phyloP scores from a whole-genome alignment of 805 yeast genomes.

The Zygosaccharomyces kombuchaensis region DNA sequence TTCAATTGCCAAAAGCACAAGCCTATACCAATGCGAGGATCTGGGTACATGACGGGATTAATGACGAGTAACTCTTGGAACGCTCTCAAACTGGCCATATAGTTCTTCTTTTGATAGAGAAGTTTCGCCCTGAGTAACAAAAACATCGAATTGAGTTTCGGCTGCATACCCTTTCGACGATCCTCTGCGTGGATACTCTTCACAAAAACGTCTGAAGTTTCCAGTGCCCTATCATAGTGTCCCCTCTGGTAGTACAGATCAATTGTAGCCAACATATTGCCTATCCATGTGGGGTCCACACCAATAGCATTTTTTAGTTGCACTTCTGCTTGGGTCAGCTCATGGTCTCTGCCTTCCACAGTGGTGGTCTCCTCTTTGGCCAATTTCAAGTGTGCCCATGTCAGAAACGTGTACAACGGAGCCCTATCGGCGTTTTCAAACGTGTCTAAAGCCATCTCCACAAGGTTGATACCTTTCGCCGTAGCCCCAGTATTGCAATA shows the following conservation, averaged over 20 bases:
- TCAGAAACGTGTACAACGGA: slow-evolving; percentile 55
- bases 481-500: slow-evolving; percentile 60
- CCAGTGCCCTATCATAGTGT: slow-evolving; percentile 66
- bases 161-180: slow-evolving; percentile 36
- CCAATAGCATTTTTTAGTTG: slow-evolving; percentile 46
- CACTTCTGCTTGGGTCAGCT: slow-evolving; percentile 41
- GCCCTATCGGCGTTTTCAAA: slow-evolving; percentile 38
- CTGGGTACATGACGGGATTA: slow-evolving; percentile 78
- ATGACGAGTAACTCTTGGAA: slow-evolving; percentile 78
- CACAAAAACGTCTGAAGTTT: slow-evolving; percentile 58
- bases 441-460: slow-evolving; percentile 52
- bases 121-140: slow-evolving; percentile 81
- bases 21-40: slow-evolving; percentile 93
- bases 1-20: slow-evolving; percentile 87
- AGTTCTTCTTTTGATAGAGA: slow-evolving; percentile 66
- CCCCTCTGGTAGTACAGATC: slow-evolving; percentile 55
- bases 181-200: slow-evolving; percentile 37
- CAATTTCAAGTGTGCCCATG: slow-evolving; percentile 65
- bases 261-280: slow-evolving; percentile 62
- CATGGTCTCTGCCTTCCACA: slow-evolving; percentile 28
- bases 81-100: slow-evolving; percentile 64
- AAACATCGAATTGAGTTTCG: slow-evolving; percentile 67
- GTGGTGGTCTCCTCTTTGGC: slow-evolving; percentile 32
- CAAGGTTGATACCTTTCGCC: slow-evolving; percentile 60
- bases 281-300: slow-evolving; percentile 43